Percentiles rank a stretch among this genome's conserved stretches.
Evolutionary conservation across 2,329 filamentous ascomycete genomes (phyloP).

Genomic region (Lachnellula occidentalis): DNA sequence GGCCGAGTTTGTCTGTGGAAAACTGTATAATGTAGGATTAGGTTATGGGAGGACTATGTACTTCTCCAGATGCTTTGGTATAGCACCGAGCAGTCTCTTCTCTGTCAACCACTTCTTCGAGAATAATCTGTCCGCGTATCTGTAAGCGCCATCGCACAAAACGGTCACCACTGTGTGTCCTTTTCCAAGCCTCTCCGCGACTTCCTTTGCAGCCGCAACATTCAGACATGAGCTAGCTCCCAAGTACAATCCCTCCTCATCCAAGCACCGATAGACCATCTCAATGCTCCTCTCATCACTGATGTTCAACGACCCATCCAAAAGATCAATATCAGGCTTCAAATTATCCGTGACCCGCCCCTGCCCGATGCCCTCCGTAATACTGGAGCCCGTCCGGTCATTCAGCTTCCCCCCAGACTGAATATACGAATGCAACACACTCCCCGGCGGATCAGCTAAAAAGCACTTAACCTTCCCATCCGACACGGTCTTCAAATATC

Average conservation of each 20-base stretch:
- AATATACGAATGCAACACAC: constrained; percentile 89
- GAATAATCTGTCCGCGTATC: constrained; percentile 92
- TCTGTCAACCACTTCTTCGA: constrained; percentile 82
- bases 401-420: constrained; percentile 73
- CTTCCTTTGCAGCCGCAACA: constrained; percentile 90
- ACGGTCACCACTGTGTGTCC: constrained; percentile 91
- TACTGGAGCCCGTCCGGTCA: constrained; percentile 80
- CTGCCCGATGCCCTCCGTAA: constrained; percentile 97
- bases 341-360: constrained; percentile 96
- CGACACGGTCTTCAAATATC: constrained; percentile 80
- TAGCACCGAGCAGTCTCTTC: constrained; percentile 75
- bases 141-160: constrained; percentile 92
- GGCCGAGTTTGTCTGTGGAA: not conserved
- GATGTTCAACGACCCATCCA: constrained; percentile 82
- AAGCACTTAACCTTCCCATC: constrained; percentile 76
- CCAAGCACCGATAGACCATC: constrained; percentile 95
- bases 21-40: constrained; percentile 21
- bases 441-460: constrained; percentile 90
- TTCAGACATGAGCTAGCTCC: constrained; percentile 92
- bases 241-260: constrained; percentile 92
- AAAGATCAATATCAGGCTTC: constrained; percentile 70
- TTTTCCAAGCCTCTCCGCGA: constrained; percentile 82
- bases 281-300: constrained; percentile 90
- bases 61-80: constrained; percentile 81
- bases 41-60: constrained; percentile 83